Evolutionary conservation across 192 early-diverging fungal species (phyloP), one percentile per base, ranked within the genome.

Genomic region (Coemansia umbellata): DNA sequence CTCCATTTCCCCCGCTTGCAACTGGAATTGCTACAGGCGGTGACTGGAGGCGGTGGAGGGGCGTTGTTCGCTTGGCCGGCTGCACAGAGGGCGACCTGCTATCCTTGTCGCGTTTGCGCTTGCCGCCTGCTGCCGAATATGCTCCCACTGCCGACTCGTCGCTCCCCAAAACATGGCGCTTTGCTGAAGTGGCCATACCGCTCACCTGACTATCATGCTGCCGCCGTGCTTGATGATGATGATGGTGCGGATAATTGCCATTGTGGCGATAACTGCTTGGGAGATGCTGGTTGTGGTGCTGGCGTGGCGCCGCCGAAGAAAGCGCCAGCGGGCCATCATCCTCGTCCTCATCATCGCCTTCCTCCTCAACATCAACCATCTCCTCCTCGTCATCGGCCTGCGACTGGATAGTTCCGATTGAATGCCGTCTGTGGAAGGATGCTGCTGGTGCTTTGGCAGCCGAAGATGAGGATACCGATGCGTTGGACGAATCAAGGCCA

Each of bases 351-450:
- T 44, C 42, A 18, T 44, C 42, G 24, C 42, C 47, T 31, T 31
- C 31, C 10, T 66, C 70, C 18, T 67, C 62, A 42, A 61, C 55
- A 37, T 74, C 71, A 11, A 74, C 55, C 10, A 67, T 47, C 44
- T 63, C 52, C 39, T 62, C 61, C 0, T 58, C 50, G 36, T 63
- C 71, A 3, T 66, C 42, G 27, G 31, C 63, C 45, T 18, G 44
- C 45, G 56, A 49, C 30, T 53, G 60, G 49, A 75, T 60, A 15
- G 72, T 53, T 35, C 72, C 65, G 19, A 75, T 68, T 43, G 72
- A 75, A 41, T 75, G 72, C 3, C 72, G 72, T 37, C 72, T 64
- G 3, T 68, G 72, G 49, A 74, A 66, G n/a, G 40, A 15, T 26
- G n/a, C 37, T 21, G 37, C 30, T 22, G 35, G 49, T 10, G 54